Conservation (phyloP, 441 rosid genomes). For the Flueggea neowawraea region DNA sequence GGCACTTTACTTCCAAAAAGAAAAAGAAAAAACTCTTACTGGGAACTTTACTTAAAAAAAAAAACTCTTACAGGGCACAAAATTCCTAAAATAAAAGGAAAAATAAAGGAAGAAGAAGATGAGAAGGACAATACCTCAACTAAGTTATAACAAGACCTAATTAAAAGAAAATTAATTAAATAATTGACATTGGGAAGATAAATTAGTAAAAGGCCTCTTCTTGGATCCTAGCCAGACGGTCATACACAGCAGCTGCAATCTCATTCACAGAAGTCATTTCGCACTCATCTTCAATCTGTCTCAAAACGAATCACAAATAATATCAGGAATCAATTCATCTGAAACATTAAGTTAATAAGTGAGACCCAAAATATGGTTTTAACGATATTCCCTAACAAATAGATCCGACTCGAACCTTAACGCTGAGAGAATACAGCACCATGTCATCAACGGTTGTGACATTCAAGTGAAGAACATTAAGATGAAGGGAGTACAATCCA, state of each 20-base stretch:
- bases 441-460: slow-evolving; percentile 32
- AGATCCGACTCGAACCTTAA: slow-evolving; percentile 38
- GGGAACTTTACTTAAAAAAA: too few species aligned
- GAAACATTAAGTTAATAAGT: too few species aligned
- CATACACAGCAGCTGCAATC: slow-evolving; percentile 54
- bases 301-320: not conserved
- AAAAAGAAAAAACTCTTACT: too few species aligned
- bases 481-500: slow-evolving; percentile 39
- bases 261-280: slow-evolving; percentile 40
- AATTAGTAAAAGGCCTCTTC: slow-evolving; percentile 14
- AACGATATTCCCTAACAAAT: not conserved
- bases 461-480: slow-evolving; percentile 49
- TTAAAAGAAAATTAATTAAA: not conserved
- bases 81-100: not conserved
- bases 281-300: slow-evolving; percentile 53
- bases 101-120: not conserved
- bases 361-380: too few species aligned
- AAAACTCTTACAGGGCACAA: too few species aligned
- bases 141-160: not conserved
- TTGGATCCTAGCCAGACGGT: slow-evolving; percentile 42
- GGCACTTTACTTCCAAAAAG: too few species aligned
- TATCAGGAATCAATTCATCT: too few species aligned
- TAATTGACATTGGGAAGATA: not conserved
- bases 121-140: not conserved
- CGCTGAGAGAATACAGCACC: slow-evolving; percentile 47